Evolutionary conservation across 768 basidiomycete genomes (phyloP).

Genomic region (Vararia minispora): DNA sequence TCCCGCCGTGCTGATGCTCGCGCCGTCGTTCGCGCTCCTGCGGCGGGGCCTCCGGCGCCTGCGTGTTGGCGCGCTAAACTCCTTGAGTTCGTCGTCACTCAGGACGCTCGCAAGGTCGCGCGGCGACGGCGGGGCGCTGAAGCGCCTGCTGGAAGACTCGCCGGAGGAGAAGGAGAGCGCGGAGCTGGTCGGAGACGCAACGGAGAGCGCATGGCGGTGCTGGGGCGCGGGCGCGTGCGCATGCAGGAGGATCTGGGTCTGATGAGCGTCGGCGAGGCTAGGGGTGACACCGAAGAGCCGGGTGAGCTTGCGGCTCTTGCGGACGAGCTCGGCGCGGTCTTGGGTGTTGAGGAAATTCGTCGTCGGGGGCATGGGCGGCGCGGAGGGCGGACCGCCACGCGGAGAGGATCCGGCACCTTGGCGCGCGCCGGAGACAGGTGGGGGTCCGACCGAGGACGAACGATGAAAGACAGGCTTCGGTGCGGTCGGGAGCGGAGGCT

Average conservation of each 20-base stretch:
- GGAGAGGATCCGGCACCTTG: slow-evolving; percentile 2
- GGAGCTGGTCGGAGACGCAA: too few species aligned
- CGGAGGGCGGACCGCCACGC: slow-evolving; percentile 4
- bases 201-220: neutral
- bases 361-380: slow-evolving; percentile 45
- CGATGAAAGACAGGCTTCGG: slow-evolving; percentile 37
- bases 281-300: slow-evolving; percentile 70
- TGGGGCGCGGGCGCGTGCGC: neutral
- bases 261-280: too few species aligned
- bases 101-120: too few species aligned
- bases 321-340: slow-evolving; percentile 62
- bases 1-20: too few species aligned
- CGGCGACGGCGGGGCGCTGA: slow-evolving; percentile 5
- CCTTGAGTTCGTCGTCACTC: too few species aligned
- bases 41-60: too few species aligned
- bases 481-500: slow-evolving; percentile 34
- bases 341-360: slow-evolving; percentile 54
- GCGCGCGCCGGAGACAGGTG: slow-evolving; percentile 7
- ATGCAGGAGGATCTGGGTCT: too few species aligned
- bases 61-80: too few species aligned
- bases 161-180: too few species aligned
- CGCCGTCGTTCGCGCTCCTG: too few species aligned
- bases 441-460: slow-evolving; percentile 13
- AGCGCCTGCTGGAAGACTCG: too few species aligned
- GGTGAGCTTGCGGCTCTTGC: slow-evolving; percentile 68